phyloP scores from a whole-genome alignment of 345 rosid genomes.

The Noccaea bulbosa region DNA sequence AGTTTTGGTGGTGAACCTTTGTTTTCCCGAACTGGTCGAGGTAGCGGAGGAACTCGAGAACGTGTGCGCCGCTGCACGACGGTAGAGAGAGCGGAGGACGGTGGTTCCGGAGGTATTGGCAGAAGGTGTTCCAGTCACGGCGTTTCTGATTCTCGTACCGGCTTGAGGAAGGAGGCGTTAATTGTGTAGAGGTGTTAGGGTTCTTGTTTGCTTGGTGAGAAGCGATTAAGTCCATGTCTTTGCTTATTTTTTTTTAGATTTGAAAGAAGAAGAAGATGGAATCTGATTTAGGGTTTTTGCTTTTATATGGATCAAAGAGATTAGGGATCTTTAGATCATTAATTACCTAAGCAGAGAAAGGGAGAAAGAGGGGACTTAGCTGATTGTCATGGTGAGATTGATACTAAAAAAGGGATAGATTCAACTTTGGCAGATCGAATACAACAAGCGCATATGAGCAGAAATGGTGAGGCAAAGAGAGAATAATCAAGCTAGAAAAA shows the following conservation, averaged over 20 bases:
- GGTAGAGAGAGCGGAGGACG: slow-evolving; percentile 47
- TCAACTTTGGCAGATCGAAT: slow-evolving; percentile 33
- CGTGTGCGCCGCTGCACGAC: slow-evolving; percentile 49
- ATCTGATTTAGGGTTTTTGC: slow-evolving; percentile 34
- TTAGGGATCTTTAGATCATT: slow-evolving; percentile 41
- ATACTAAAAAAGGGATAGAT: slow-evolving; percentile 36
- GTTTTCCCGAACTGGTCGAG: slow-evolving; percentile 49
- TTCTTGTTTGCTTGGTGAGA: slow-evolving; percentile 42
- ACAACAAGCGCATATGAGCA: slow-evolving; percentile 26
- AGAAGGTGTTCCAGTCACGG: slow-evolving; percentile 50
- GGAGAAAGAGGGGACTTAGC: slow-evolving; percentile 25
- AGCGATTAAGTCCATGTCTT: slow-evolving; percentile 50
- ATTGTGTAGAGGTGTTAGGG: slow-evolving; percentile 31
- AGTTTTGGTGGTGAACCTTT: slow-evolving; percentile 41
- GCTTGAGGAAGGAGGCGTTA: slow-evolving; percentile 49
- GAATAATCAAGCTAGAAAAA: slow-evolving; percentile 14
- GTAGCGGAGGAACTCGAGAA: slow-evolving; percentile 47
- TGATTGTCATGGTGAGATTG: slow-evolving; percentile 26
- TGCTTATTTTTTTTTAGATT: neutral
- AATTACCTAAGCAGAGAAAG: slow-evolving; percentile 16
- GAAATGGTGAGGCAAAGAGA: slow-evolving; percentile 46
- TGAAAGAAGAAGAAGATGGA: slow-evolving; percentile 17
- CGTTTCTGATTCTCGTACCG: slow-evolving; percentile 50
- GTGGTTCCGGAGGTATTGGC: slow-evolving; percentile 49
- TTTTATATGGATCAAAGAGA: slow-evolving; percentile 19